These are phyloP conservation scores for Pachyrhizus erosus DNA, from an alignment of 306 rosid genomes.

Conservation along the genomic window DNA sequence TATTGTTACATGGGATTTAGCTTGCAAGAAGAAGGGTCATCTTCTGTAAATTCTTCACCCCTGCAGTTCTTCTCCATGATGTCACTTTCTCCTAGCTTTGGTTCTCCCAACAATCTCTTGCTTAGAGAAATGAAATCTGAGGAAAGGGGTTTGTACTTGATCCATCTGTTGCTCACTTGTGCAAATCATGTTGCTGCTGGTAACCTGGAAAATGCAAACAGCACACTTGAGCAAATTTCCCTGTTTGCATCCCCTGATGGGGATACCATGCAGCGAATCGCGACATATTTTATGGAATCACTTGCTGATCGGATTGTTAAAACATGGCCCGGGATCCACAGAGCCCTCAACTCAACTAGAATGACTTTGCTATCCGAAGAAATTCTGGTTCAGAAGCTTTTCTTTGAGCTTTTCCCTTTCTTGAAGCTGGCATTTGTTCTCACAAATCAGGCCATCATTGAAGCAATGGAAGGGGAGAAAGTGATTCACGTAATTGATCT, in stretches of 20 bases:
- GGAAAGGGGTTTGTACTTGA: conserved; percentile 3
- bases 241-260: conserved; percentile 78
- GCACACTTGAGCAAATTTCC: conserved; percentile 83
- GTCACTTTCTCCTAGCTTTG: conserved; percentile 72
- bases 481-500: conserved; percentile 88
- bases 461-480: conserved; percentile 92
- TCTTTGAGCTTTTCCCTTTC: conserved; percentile 84
- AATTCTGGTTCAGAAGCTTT: conserved; percentile 69
- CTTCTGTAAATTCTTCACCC: conserved; percentile 68
- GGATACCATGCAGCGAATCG: conserved; percentile 90
- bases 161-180: not conserved
- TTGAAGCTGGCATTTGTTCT: conserved; percentile 72
- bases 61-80: conserved; percentile 70
- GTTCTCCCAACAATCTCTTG: conserved; percentile 71
- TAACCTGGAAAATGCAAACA: not conserved
- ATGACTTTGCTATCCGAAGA: conserved; percentile 65
- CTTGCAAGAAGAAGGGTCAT: conserved; percentile 78
- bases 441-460: conserved; percentile 80
- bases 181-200: conserved; percentile 24
- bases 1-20: conserved; percentile 49
- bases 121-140: conserved; percentile 34
- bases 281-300: conserved; percentile 79
- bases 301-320: conserved; percentile 82
- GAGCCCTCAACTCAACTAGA: conserved; percentile 77
- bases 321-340: conserved; percentile 81